Base-by-base conservation (phyloP, 1,284 basidiomycete genomes). In the Tetrapyrgos nigripes region DNA sequence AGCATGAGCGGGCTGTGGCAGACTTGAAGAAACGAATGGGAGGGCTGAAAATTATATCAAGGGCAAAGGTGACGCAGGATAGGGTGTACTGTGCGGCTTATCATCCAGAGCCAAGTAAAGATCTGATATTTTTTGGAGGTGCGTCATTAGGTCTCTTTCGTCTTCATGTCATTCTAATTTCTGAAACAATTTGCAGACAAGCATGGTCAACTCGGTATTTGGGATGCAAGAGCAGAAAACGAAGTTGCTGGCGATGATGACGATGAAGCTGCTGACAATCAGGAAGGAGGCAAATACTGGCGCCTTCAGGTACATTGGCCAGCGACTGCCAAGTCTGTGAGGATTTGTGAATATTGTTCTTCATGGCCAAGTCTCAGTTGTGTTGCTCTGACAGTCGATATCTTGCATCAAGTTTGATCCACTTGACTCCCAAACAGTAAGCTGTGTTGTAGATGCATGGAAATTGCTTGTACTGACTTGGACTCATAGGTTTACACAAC, bases 251-350 rank as follows among this genome's bases (percentile, higher is more conserved):
- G 73, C 2, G 88, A 88, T 49, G 89, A 87, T 37, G 87, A 91
- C 58, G 87, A 74, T 0, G 83, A 87, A 48, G 60, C 71, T 21
- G 61, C 70, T 9, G 76, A 75, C 14, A 79, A 79, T 37, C 68
- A 73, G 47, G 85, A 88, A 68, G 81, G 82, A n/a, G 91, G 92
- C 2, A 88, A 83, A 69, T 87, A 88, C 64, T 93, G 88, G 87
- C 82, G 84, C n/a, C 70, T 93, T 55, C 92, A 93, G 68, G 76
- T 81, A 24, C 92, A 93, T 63, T 93, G 92, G 92, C 92, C 91
- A 0, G 88, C 88, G 2, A 88, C 86, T 0, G 79, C 89, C 9
- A 87, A 86, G 65, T 92, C 90, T 0, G 63, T 60, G 47, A 8
- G 61, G 50, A 1, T 27, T 23, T 2, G 1, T 23, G 28, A 10